Evolutionary conservation across 2,329 filamentous ascomycete genomes (phyloP).

Genomic region (Fonsecaea monophora): DNA sequence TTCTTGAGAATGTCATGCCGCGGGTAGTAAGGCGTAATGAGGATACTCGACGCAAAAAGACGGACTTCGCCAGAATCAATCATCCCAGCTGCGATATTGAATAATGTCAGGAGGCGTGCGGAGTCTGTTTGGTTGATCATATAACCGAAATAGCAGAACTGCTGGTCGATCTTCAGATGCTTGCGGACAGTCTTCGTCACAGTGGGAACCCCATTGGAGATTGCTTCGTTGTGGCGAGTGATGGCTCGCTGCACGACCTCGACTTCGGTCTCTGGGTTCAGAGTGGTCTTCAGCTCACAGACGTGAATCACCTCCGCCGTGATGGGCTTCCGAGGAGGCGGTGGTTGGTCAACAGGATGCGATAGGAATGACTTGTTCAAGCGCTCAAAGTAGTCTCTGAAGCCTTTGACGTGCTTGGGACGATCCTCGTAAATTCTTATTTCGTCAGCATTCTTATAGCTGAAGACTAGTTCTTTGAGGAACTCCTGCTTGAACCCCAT

Average conservation of each 20-base stretch:
- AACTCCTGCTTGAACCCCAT: constrained; percentile 93
- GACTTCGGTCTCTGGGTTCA: constrained; percentile 80
- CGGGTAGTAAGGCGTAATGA: constrained; percentile 82
- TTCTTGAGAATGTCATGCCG: constrained; percentile 76
- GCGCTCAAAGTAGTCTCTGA: constrained; percentile 80
- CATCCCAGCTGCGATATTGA: constrained; percentile 64
- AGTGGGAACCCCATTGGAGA: constrained; percentile 42
- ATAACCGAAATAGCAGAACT: constrained; percentile 91
- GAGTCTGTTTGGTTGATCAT: constrained; percentile 76
- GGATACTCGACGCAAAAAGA: constrained; percentile 84
- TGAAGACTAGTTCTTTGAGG: constrained; percentile 79
- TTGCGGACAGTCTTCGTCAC: constrained; percentile 52
- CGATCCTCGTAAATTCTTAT: constrained; percentile 73
- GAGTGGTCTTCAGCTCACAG: constrained; percentile 72
- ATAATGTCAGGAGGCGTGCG: constrained; percentile 71
- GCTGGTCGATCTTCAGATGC: constrained; percentile 77
- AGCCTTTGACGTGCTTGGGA: constrained; percentile 73
- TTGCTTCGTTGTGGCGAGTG: constrained; percentile 75
- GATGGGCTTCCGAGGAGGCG: constrained; percentile 68
- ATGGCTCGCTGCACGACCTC: constrained; percentile 88
- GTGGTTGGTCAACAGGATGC: constrained; percentile 42
- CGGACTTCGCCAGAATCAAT: constrained; percentile 73
- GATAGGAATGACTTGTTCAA: constrained; percentile 71
- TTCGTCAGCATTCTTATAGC: constrained; percentile 82
- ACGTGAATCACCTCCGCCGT: constrained; percentile 85